phyloP scores from a whole-genome alignment of 2,329 filamentous ascomycete species.

The Trichoderma oligosporum region DNA sequence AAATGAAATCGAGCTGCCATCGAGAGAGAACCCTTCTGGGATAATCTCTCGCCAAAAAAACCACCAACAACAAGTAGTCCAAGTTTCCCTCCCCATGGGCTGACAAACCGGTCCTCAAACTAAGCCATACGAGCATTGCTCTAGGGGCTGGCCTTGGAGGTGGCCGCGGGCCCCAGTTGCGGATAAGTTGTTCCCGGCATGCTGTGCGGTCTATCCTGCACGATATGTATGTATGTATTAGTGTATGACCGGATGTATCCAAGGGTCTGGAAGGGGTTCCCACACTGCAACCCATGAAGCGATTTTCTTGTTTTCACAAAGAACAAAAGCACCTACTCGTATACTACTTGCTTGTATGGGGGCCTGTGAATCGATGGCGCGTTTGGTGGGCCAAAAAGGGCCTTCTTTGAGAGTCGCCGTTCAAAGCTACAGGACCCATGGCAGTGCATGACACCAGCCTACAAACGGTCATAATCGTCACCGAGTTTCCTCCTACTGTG shows the following conservation, averaged over 20 bases:
- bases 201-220: neutral
- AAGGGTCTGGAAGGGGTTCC: neutral
- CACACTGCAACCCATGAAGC: neutral
- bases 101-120: neutral
- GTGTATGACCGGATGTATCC: neutral
- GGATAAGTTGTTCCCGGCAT: neutral
- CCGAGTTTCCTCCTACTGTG: neutral
- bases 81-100: too few relatives aligned
- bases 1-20: neutral
- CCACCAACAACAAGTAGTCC: neutral
- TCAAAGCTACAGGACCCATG: neutral
- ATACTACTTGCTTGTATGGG: too few relatives aligned
- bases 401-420: neutral
- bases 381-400: neutral
- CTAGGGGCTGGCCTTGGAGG: neutral
- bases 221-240: neutral
- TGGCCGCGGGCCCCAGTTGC: neutral
- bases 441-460: neutral
- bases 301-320: neutral
- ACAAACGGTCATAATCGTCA: neutral
- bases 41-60: neutral
- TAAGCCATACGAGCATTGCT: neutral
- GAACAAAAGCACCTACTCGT: neutral
- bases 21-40: neutral
- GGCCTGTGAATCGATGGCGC: constrained; percentile 6